These are phyloP conservation scores for Olyra latifolia DNA, from an alignment of 176 grass and related monocot species.

Conservation along the genomic window DNA sequence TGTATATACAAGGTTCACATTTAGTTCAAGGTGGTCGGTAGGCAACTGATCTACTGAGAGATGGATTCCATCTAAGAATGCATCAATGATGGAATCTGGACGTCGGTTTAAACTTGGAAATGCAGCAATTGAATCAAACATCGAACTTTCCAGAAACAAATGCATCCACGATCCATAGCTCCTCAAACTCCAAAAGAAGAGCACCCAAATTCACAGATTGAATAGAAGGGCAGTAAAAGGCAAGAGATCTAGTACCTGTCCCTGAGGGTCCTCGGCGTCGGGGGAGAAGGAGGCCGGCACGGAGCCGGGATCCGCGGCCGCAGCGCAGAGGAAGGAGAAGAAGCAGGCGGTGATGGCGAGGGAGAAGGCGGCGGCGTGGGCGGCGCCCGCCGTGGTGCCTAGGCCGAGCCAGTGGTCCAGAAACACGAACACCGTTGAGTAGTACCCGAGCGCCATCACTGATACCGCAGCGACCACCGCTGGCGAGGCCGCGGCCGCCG, in stretches of 20 bases:
- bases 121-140: neutral
- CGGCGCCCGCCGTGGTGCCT: conserved; percentile 47
- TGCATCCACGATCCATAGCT: neutral
- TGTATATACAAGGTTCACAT: neutral
- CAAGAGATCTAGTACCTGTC: conserved; percentile 41
- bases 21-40: neutral
- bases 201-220: neutral
- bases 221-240: neutral
- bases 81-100: neutral
- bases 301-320: conserved; percentile 57
- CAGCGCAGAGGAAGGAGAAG: conserved; percentile 68
- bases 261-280: conserved; percentile 66
- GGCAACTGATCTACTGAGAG: neutral
- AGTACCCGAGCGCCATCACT: conserved; percentile 61
- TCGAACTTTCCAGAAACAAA: neutral
- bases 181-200: neutral
- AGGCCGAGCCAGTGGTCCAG: conserved; percentile 76
- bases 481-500: conserved; percentile 36
- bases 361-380: conserved; percentile 58
- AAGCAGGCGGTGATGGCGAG: conserved; percentile 59
- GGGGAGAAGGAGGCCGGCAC: conserved; percentile 56
- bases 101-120: neutral
- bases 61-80: neutral
- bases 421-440: conserved; percentile 74
- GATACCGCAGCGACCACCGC: conserved; percentile 44